Evolutionary conservation across 768 basidiomycete genomes (phyloP).

Genomic region (Bullera alba): DNA sequence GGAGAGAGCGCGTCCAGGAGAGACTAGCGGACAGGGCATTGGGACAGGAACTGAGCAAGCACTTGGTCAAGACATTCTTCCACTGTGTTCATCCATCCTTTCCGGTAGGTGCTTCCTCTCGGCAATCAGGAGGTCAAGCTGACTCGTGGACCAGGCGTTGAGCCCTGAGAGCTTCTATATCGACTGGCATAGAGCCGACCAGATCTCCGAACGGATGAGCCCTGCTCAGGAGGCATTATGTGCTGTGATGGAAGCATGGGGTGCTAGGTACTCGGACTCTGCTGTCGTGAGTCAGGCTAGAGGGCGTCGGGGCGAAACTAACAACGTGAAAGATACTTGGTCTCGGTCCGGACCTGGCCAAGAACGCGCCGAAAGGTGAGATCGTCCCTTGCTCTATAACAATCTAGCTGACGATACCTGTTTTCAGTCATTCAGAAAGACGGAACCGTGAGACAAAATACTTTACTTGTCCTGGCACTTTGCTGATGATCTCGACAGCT

Average conservation of each 20-base stretch:
- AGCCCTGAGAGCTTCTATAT: conserved; percentile 30
- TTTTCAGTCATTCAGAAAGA: conserved; percentile 18
- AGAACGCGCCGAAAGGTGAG: conserved; percentile 25
- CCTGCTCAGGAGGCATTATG: conserved; percentile 24
- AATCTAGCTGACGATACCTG: not conserved
- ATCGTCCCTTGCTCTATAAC: not conserved
- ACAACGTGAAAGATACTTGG: conserved; percentile 14
- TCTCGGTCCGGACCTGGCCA: conserved; percentile 7
- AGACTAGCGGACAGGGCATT: conserved; percentile 22
- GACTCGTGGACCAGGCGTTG: conserved; percentile 8
- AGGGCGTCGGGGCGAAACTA: not conserved
- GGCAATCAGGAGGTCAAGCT: not conserved
- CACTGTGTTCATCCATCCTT: conserved; percentile 24
- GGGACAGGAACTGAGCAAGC: conserved; percentile 19
- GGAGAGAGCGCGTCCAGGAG: conserved; percentile 18
- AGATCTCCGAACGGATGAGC: conserved; percentile 21
- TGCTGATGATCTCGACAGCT: conserved; percentile 7
- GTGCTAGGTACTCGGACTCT: conserved; percentile 28
- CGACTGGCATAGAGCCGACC: conserved; percentile 24
- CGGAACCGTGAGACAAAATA: conserved; percentile 29
- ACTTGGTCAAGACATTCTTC: conserved; percentile 26
- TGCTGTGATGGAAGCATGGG: conserved; percentile 30
- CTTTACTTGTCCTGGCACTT: not conserved
- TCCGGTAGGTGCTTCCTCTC: conserved; percentile 14
- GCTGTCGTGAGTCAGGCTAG: conserved; percentile 15